phyloP scores from a whole-genome alignment of 306 rosid genomes.

The Luffa aegyptiaca region DNA sequence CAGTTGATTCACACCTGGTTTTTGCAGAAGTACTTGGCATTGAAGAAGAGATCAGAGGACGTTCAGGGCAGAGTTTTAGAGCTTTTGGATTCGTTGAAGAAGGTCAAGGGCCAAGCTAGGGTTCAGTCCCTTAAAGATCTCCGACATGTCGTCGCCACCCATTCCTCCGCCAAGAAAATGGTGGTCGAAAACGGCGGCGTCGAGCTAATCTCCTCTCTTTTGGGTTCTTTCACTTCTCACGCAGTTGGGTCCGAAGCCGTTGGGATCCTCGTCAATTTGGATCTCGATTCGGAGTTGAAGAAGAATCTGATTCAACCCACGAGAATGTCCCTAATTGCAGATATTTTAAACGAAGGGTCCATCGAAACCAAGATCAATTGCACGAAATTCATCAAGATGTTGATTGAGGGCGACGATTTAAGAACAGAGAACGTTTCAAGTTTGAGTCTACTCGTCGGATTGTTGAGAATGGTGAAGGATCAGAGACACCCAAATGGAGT shows the following conservation, averaged over 20 bases:
- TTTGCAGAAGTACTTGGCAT: conserved; percentile 20
- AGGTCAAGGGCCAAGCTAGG: conserved; percentile 44
- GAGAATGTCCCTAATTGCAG: conserved; percentile 32
- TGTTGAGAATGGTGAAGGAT: conserved; percentile 41
- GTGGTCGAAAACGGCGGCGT: conserved; percentile 27
- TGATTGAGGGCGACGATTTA: conserved; percentile 21
- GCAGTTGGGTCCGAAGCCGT: conserved; percentile 47
- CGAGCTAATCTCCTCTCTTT: conserved; percentile 24
- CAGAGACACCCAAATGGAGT: conserved; percentile 33
- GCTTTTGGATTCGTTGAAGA: conserved; percentile 27
- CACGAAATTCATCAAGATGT: conserved; percentile 29
- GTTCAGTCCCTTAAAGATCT: conserved; percentile 36
- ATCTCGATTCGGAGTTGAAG: conserved; percentile 26
- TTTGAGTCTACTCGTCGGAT: conserved; percentile 39
- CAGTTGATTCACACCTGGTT: conserved; percentile 36
- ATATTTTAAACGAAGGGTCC: conserved; percentile 50
- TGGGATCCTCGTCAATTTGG: conserved; percentile 43
- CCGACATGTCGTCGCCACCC: conserved; percentile 20
- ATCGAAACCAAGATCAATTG: conserved; percentile 50
- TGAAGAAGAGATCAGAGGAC: conserved; percentile 35
- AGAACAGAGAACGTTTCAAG: conserved; percentile 22
- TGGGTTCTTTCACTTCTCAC: conserved; percentile 49
- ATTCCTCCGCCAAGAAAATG: conserved; percentile 22
- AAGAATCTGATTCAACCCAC: conserved; percentile 34
- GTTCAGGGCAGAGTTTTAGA: conserved; percentile 31